Evolutionary conservation across 306 rosid species (phyloP).

Genomic region (Glycine latifolia): DNA sequence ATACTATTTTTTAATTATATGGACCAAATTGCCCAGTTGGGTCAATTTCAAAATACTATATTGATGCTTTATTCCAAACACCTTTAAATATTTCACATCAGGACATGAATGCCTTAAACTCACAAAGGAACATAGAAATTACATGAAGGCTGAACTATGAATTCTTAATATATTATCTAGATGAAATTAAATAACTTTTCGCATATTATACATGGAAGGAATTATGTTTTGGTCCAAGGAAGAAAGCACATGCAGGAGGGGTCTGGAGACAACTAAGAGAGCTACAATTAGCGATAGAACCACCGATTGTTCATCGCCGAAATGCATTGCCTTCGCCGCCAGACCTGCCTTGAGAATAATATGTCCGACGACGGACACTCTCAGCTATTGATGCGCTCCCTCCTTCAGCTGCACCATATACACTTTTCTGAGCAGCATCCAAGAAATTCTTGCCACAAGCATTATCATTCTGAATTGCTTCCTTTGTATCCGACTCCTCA

Average conservation of each 20-base stretch:
- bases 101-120: no score
- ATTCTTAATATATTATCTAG: neutral
- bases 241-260: conserved; percentile 12
- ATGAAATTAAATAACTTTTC: conserved; percentile 26
- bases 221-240: neutral
- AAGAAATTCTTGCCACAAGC: conserved; percentile 73
- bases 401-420: conserved; percentile 85
- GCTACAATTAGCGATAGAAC: conserved; percentile 17
- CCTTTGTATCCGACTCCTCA: conserved; percentile 74
- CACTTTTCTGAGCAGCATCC: conserved; percentile 80
- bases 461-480: conserved; percentile 55
- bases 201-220: conserved; percentile 25
- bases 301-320: conserved; percentile 56
- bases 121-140: neutral
- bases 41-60: neutral
- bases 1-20: no score
- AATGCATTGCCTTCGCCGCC: conserved; percentile 75
- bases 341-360: conserved; percentile 81
- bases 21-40: neutral
- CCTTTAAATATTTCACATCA: neutral
- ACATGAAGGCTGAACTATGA: neutral
- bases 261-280: conserved; percentile 7
- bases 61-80: neutral
- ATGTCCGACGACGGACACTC: conserved; percentile 93
- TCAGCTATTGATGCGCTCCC: conserved; percentile 92